These are phyloP conservation scores for Pythium utonaiense DNA, from an alignment of 352 stramenopile genomes.

Conservation along the genomic window DNA sequence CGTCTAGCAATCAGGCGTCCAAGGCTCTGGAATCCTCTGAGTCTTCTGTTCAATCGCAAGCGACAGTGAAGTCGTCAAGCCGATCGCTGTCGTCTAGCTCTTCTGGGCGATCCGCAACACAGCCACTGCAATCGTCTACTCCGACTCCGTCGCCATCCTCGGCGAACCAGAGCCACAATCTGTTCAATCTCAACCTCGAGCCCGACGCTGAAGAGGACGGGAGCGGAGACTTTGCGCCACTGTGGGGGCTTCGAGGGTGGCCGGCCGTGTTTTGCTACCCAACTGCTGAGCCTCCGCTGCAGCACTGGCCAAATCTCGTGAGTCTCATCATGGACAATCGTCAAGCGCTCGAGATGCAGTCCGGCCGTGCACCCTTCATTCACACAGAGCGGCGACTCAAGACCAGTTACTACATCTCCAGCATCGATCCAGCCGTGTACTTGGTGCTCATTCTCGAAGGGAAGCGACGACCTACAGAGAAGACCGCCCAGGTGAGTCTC, in stretches of 20 bases:
- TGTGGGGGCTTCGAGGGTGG: conserved; percentile 77
- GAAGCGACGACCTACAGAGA: conserved; percentile 63
- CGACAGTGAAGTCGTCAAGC: not conserved
- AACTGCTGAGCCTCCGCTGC: conserved; percentile 43
- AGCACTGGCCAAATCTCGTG: conserved; percentile 86
- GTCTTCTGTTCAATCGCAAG: not conserved
- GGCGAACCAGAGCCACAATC: conserved; percentile 18
- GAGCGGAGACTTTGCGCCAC: conserved; percentile 70
- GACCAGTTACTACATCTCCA: conserved; percentile 71
- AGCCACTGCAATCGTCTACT: not conserved
- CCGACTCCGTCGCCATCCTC: not conserved
- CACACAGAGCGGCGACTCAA: conserved; percentile 68
- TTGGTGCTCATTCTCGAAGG: conserved; percentile 72
- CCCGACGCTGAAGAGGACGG: conserved; percentile 44
- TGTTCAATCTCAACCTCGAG: conserved; percentile 31
- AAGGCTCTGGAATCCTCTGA: not conserved
- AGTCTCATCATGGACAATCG: conserved; percentile 87
- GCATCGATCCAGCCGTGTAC: conserved; percentile 69
- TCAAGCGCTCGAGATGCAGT: conserved; percentile 32
- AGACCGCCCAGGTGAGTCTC: conserved; percentile 64
- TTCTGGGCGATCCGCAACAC: not conserved
- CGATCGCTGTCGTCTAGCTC: not conserved
- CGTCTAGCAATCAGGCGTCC: conserved; percentile 32
- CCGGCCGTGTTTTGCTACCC: conserved; percentile 84
- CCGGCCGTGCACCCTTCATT: conserved; percentile 25